Evolutionary conservation across 2,329 filamentous ascomycete species (phyloP), one percentile per base, ranked within the genome.

Genomic region (Pestalotiopsis sp.): DNA sequence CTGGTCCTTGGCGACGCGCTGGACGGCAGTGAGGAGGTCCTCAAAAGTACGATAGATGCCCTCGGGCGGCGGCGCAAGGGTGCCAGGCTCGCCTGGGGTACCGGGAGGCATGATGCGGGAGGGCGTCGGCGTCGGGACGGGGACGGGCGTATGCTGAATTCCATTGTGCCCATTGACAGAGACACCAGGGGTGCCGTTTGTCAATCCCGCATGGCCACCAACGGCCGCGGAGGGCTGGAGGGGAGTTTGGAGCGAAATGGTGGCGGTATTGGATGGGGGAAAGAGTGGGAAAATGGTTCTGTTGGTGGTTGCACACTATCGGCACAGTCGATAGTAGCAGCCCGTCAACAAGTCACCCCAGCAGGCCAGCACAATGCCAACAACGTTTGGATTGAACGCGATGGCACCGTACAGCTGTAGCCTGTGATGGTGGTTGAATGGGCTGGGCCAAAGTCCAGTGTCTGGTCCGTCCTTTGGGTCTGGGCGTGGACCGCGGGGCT

Each of bases 41-140:
- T 90, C 87, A 70, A 90, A 90, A 65, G 83, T 85, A 61, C 85
- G 81, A 70, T 87, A 90, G 76, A 90, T 89, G 71, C 86, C 87
- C 76, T 90, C 87, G 64, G 87, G 86, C 64, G 88, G 88, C 55
- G 88, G 85, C 58, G 85, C 81, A 70, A 89, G 79, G 69, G 80
- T 79, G 55, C 72, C 70, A 23, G 71, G 71, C 66, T 78, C 76
- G 60, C 68, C 71, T 41, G 70, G 61, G 12, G 61, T 27, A 20
- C 68, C 71, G 38, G 71, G 63, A n/a, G 61, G 23, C 25, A 12
- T 67, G 49, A 25, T 45, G 23, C 59, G 68, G n/a, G 64, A 58
- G 23, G 68, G 68, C n/a, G 68, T 63, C 57, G 68, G 68, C 45
- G 68, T 69, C 2, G 65, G 68, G 55, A 68, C 68, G n/a, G 68